phyloP scores from a whole-genome alignment of 208 protist species.

The Crithidia expoeki region DNA sequence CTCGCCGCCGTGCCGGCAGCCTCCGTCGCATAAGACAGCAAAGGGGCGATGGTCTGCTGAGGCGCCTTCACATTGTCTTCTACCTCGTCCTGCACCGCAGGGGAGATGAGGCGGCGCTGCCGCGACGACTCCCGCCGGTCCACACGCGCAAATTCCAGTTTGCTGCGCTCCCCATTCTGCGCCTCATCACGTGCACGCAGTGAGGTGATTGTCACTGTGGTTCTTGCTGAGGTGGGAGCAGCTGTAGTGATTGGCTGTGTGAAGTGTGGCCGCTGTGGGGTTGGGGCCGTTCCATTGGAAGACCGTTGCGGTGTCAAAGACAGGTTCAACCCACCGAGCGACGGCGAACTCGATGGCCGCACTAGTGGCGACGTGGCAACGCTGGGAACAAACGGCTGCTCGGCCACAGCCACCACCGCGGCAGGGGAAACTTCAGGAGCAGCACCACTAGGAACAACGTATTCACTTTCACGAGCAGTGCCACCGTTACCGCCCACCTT shows the following conservation, averaged over 20 bases:
- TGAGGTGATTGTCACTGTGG: not conserved
- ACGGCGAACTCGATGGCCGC: not conserved
- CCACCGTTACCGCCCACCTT: not conserved
- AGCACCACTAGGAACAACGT: not conserved
- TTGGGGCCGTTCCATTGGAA: not conserved
- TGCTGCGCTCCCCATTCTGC: not conserved
- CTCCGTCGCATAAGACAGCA: too few relatives aligned
- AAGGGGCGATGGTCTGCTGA: not conserved
- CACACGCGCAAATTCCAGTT: not conserved
- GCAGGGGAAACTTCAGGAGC: not conserved
- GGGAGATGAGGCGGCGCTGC: conserved; percentile 10
- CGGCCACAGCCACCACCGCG: too few relatives aligned
- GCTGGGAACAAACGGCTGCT: not conserved
- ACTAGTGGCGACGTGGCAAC: not conserved
- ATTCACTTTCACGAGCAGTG: not conserved
- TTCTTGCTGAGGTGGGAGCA: not conserved
- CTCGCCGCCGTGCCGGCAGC: not conserved
- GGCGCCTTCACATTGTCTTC: not conserved
- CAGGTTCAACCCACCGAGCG: not conserved
- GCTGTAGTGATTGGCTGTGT: conserved; percentile 9
- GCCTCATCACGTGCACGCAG: not conserved
- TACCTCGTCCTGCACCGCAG: conserved; percentile 1
- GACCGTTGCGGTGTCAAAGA: conserved; percentile 2
- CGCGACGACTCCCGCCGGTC: conserved; percentile 9
- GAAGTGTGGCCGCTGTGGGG: not conserved